Evolutionary conservation across 805 yeast species (phyloP).

Genomic region (Lachancea mirantina): DNA sequence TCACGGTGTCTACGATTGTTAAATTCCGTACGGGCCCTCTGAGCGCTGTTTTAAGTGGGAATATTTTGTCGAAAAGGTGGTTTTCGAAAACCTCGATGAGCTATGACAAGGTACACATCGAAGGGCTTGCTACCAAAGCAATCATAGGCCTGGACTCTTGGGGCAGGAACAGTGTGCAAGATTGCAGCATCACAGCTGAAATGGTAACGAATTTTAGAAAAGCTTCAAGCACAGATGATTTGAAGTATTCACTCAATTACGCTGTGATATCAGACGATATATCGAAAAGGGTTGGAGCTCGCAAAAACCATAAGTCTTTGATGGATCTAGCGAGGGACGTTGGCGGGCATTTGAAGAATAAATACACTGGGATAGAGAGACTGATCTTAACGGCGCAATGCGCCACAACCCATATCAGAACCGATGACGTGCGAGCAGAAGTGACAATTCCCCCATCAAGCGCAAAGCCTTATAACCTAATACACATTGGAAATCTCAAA

Average conservation of each 20-base stretch:
- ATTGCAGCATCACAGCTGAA: constrained; percentile 50
- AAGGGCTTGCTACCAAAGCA: constrained; percentile 53
- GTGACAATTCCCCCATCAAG: constrained; percentile 6
- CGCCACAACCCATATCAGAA: constrained; percentile 25
- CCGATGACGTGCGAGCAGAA: constrained; percentile 23
- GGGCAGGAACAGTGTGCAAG: constrained; percentile 61
- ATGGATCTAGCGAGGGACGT: constrained; percentile 41
- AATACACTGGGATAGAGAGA: constrained; percentile 18
- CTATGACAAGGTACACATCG: constrained; percentile 36
- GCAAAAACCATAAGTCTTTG: constrained; percentile 30
- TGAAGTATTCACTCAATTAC: constrained; percentile 77
- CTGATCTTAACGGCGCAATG: constrained; percentile 17
- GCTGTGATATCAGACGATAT: constrained; percentile 72
- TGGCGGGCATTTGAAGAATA: constrained; percentile 37
- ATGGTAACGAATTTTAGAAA: constrained; percentile 59
- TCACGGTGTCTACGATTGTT: no score
- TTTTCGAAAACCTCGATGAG: constrained; percentile 4
- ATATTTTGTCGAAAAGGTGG: no score
- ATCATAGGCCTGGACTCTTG: constrained; percentile 70
- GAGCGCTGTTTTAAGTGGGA: no score
- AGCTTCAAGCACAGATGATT: constrained; percentile 78
- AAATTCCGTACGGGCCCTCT: no score
- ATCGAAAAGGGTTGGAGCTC: constrained; percentile 40
- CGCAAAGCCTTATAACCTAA: constrained; percentile 1
- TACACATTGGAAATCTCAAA: constrained; percentile 45